These are phyloP conservation scores for Mycena citricolor DNA, from an alignment of 1,284 basidiomycete species.

Conservation along the genomic window DNA sequence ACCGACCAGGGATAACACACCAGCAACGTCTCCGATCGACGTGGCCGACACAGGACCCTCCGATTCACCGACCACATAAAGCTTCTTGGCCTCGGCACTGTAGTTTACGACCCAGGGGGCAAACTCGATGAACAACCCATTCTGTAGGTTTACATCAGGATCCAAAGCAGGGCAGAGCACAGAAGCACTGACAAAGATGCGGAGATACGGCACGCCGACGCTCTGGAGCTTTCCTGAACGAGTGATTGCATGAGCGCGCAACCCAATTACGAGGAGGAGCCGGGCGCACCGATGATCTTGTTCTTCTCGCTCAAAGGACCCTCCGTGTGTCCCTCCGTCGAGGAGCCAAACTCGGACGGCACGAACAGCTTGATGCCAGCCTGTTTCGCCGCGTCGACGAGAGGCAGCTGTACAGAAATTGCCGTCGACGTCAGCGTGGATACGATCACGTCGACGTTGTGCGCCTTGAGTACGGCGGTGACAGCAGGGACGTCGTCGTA, in stretches of 20 bases:
- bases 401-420: slow-evolving; percentile 10
- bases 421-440: slow-evolving; percentile 10
- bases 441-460: slow-evolving; percentile 20
- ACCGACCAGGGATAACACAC: slow-evolving; percentile 9
- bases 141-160: slow-evolving; percentile 14
- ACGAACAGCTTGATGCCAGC: slow-evolving; percentile 28
- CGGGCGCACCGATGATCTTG: slow-evolving; percentile 15
- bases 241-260: neutral
- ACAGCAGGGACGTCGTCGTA: slow-evolving; percentile 20
- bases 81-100: slow-evolving; percentile 11
- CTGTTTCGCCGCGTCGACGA: slow-evolving; percentile 25
- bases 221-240: slow-evolving; percentile 18
- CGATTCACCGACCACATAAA: slow-evolving; percentile 22
- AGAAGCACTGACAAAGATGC: slow-evolving; percentile 23
- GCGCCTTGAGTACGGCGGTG: slow-evolving; percentile 20
- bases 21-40: slow-evolving; percentile 22
- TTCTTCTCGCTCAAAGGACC: slow-evolving; percentile 18
- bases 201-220: slow-evolving; percentile 21
- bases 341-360: slow-evolving; percentile 16
- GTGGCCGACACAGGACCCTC: slow-evolving; percentile 24
- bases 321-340: slow-evolving; percentile 12
- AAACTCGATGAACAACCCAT: slow-evolving; percentile 24
- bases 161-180: neutral
- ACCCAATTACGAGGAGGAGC: neutral
- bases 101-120: slow-evolving; percentile 18